These are phyloP conservation scores for Exophiala sp. DNA, from an alignment of 2,329 filamentous ascomycete genomes.

Conservation along the genomic window DNA sequence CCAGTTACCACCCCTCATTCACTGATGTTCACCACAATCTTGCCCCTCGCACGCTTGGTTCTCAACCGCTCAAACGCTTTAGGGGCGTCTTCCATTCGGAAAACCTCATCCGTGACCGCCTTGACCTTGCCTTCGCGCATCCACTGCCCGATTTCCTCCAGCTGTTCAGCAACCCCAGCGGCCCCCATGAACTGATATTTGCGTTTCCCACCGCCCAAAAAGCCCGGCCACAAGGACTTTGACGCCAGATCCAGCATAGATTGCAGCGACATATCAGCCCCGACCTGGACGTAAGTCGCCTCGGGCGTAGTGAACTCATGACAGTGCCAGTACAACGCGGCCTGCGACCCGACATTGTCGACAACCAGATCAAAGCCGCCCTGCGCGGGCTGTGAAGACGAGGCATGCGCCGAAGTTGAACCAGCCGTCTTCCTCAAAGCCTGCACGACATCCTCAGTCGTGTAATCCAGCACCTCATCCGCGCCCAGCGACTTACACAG, in stretches of 20 bases:
- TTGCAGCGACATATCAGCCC: conserved; percentile 29
- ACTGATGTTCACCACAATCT: conserved; percentile 47
- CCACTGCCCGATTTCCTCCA: conserved; percentile 49
- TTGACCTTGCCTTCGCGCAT: conserved; percentile 55
- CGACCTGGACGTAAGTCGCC: conserved; percentile 51
- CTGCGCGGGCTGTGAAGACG: not conserved
- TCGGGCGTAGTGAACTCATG: conserved; percentile 46
- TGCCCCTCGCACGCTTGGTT: conserved; percentile 52
- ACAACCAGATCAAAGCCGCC: conserved; percentile 49
- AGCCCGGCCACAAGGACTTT: conserved; percentile 41
- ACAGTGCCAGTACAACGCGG: conserved; percentile 49
- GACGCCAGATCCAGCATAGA: conserved; percentile 26
- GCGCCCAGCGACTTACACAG: conserved; percentile 56
- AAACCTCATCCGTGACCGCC: conserved; percentile 49
- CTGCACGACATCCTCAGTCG: conserved; percentile 43
- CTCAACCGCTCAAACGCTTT: conserved; percentile 56
- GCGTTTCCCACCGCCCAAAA: conserved; percentile 47
- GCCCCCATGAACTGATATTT: conserved; percentile 34
- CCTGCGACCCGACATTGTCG: conserved; percentile 52
- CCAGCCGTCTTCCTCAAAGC: conserved; percentile 38
- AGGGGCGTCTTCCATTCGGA: conserved; percentile 51
- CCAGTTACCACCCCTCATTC: conserved; percentile 5
- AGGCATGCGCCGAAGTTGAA: not conserved
- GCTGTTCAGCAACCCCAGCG: conserved; percentile 40
- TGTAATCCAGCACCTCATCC: conserved; percentile 59